Evolutionary conservation across 805 yeast species (phyloP), one percentile per base, ranked within the genome.

Genomic region (Saccharomycopsis vini): DNA sequence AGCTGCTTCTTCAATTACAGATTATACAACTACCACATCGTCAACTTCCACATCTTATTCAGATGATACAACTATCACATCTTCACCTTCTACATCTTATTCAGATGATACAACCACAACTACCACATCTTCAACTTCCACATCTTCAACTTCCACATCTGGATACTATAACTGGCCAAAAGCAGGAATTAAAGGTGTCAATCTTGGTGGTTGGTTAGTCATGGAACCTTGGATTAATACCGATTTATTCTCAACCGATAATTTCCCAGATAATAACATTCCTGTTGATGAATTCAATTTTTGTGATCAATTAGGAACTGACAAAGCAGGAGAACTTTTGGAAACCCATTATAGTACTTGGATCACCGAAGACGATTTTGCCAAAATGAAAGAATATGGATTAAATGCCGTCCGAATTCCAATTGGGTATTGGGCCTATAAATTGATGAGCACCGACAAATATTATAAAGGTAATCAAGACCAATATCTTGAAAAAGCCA

Each of bases 391-490:
- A 42, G 52, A 54, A 3, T 66, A 64, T 53, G 87, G 86, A 0
- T 70, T 81, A 50, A 79, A 81, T 54, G 66, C 80, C 55, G 86
- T 83, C 12, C 63, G 92, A 40, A 70, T 84, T 29, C 92, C 92
- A 1, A 73, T 82, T 41, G 90, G 90, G 2, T 83, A 83, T 58
- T 84, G 94, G 92, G 85, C 89, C 1, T 60, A 57, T 38, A 34
- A 39, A 2, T 37, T 45, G 33, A 58, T 61, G 47, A 56, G 62
- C 12, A 59, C 58, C 30, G 87, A 81, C 59, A 83, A 85, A 1
- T 81, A 77, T 52, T 78, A 77, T 10, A 68, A 66, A 42, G 86
- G 85, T 6, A 28, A 32, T 23, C 85, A 81, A 47, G 79, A 74
- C 41, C 62, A 66, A 5, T 83, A 81, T 55, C 62, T 85, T 46